These are phyloP conservation scores for Suillus luteus DNA, from an alignment of 768 basidiomycete species.

Conservation along the genomic window DNA sequence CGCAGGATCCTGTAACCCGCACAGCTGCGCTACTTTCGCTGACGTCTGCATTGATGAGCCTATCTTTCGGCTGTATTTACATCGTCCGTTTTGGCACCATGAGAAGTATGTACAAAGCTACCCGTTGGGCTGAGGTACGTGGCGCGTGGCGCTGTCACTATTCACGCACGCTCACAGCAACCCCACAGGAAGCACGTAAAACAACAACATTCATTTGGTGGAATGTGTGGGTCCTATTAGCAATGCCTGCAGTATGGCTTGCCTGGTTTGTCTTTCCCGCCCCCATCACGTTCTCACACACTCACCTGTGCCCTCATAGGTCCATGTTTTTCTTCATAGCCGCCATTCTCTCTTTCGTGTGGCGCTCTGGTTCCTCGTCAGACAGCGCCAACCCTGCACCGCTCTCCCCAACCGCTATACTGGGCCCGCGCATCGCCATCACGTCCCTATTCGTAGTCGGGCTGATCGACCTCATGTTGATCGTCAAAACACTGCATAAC, in stretches of 20 bases:
- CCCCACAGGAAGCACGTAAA: constrained; percentile 56
- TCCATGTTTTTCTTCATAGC: constrained; percentile 67
- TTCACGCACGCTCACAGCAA: neutral
- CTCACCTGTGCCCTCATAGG: constrained; percentile 34
- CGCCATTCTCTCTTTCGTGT: constrained; percentile 66
- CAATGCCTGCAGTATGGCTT: constrained; percentile 70
- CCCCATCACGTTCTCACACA: neutral
- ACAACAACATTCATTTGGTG: constrained; percentile 50
- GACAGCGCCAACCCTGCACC: constrained; percentile 39
- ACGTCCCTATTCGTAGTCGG: constrained; percentile 59
- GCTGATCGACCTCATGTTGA: constrained; percentile 59
- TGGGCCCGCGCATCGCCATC: constrained; percentile 57
- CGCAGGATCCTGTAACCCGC: constrained; percentile 61
- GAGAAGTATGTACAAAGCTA: constrained; percentile 71
- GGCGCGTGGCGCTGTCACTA: neutral
- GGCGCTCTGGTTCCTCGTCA: constrained; percentile 56
- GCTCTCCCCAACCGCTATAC: constrained; percentile 40
- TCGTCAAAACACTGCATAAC: constrained; percentile 59
- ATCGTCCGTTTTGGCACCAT: constrained; percentile 72
- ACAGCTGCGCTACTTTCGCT: constrained; percentile 65
- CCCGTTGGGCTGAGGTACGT: constrained; percentile 71
- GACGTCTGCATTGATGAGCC: constrained; percentile 66
- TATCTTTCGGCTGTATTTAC: constrained; percentile 74
- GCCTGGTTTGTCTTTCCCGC: constrained; percentile 49
- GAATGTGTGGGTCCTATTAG: constrained; percentile 73